phyloP scores from a whole-genome alignment of 179 eudicot species.

The Pouteria campechiana region DNA sequence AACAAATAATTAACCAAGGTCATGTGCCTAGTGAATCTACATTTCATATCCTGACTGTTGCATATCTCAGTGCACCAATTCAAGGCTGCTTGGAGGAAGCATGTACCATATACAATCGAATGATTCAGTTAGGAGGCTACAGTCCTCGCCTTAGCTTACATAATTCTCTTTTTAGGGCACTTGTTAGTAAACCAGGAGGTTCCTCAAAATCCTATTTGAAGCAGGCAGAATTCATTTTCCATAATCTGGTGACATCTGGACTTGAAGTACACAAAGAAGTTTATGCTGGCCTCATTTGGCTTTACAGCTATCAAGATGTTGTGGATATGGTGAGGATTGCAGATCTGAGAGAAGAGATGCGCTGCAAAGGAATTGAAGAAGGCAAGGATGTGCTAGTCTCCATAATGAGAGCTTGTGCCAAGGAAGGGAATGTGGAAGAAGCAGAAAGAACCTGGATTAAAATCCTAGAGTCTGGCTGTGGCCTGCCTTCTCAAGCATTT shows the following conservation, averaged over 20 bases:
- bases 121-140: constrained; percentile 88
- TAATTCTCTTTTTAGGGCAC: constrained; percentile 73
- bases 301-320: constrained; percentile 82
- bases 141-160: constrained; percentile 80
- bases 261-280: constrained; percentile 66
- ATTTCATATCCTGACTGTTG: constrained; percentile 63
- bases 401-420: constrained; percentile 72
- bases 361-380: constrained; percentile 38
- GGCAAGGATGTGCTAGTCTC: constrained; percentile 63
- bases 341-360: constrained; percentile 59
- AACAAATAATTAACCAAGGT: constrained; percentile 80
- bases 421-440: constrained; percentile 63
- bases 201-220: constrained; percentile 54
- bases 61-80: constrained; percentile 67
- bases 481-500: constrained; percentile 67
- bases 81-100: constrained; percentile 63
- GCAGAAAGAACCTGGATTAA: constrained; percentile 65
- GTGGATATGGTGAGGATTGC: constrained; percentile 58
- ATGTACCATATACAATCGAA: constrained; percentile 63
- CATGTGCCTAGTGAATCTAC: constrained; percentile 86
- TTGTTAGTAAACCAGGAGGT: constrained; percentile 47
- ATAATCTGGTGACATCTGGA: constrained; percentile 50
- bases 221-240: constrained; percentile 82
- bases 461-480: constrained; percentile 29
- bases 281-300: constrained; percentile 83